Evolutionary conservation across 768 basidiomycete genomes (phyloP).

Genomic region (Termitomyces sp.): DNA sequence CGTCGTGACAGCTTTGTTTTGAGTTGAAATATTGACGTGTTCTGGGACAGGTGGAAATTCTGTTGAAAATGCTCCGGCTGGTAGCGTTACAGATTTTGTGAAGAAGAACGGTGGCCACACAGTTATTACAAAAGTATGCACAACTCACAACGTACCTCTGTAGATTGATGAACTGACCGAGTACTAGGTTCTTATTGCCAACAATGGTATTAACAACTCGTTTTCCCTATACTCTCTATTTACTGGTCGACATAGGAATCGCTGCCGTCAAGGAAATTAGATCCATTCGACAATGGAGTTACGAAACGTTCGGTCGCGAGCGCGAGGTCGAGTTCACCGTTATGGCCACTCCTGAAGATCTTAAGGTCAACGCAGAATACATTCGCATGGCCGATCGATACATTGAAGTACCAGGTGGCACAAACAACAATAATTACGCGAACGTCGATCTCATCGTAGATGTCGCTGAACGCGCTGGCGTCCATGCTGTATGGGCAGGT

Average conservation of each 20-base stretch:
- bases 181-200: constrained; percentile 90
- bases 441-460: constrained; percentile 99
- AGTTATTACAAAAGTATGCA: constrained; percentile 91
- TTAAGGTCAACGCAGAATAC: constrained; percentile 98
- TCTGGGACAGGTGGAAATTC: constrained; percentile 81
- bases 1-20: constrained; percentile 10
- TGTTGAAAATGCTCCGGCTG: constrained; percentile 75
- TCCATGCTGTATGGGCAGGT: constrained; percentile 99
- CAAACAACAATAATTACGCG: constrained; percentile 99
- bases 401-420: constrained; percentile 96
- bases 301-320: constrained; percentile 97
- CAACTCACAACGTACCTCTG: not conserved
- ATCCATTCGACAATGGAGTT: constrained; percentile 98
- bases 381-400: constrained; percentile 99
- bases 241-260: constrained; percentile 61
- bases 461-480: constrained; percentile 93
- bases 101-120: constrained; percentile 91
- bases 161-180: constrained; percentile 5
- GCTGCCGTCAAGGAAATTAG: constrained; percentile 99
- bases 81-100: constrained; percentile 88
- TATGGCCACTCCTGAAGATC: constrained; percentile 98
- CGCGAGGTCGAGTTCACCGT: constrained; percentile 97
- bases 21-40: constrained; percentile 14
- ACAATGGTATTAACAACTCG: constrained; percentile 66
- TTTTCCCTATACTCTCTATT: not conserved